Evolutionary conservation across 768 basidiomycete genomes (phyloP).

Genomic region (Sarcomyxa edulis): DNA sequence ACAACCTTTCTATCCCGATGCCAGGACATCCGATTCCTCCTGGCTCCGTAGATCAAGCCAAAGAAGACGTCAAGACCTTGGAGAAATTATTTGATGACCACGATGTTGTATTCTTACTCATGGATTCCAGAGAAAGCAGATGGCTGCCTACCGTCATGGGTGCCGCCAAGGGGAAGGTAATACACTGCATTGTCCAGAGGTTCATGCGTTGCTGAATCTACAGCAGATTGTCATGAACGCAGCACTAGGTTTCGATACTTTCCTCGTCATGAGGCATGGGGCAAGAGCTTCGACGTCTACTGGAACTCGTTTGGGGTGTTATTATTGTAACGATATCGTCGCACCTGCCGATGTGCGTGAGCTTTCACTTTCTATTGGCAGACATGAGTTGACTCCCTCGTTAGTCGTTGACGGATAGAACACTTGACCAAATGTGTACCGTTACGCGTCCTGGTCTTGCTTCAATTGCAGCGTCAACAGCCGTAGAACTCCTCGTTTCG

Average conservation of each 20-base stretch:
- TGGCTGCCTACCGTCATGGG: conserved; percentile 94
- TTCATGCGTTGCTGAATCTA: neutral
- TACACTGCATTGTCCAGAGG: conserved; percentile 2
- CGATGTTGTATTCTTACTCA: conserved; percentile 88
- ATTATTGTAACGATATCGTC: conserved; percentile 98
- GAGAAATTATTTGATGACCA: conserved; percentile 79
- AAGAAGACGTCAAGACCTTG: conserved; percentile 65
- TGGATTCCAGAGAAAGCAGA: conserved; percentile 97
- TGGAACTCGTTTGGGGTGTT: conserved; percentile 72
- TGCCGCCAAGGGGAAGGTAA: conserved; percentile 81
- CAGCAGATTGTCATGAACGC: conserved; percentile 86
- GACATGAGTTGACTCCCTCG: too few relatives aligned
- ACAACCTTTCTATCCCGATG: conserved; percentile 87
- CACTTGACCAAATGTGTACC: conserved; percentile 98
- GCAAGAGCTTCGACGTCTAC: conserved; percentile 38
- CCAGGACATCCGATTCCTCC: conserved; percentile 90
- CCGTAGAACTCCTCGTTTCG: conserved; percentile 88
- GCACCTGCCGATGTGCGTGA: conserved; percentile 84
- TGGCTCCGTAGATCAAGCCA: conserved; percentile 46
- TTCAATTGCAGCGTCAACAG: conserved; percentile 85
- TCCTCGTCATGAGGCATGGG: conserved; percentile 96
- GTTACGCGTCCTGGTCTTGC: conserved; percentile 95
- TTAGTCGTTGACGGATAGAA: conserved; percentile 71
- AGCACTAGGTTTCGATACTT: conserved; percentile 93
- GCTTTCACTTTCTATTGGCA: too few relatives aligned